Evolutionary conservation across 169 alveolate genomes (phyloP).

Genomic region (Plasmodium inui): DNA sequence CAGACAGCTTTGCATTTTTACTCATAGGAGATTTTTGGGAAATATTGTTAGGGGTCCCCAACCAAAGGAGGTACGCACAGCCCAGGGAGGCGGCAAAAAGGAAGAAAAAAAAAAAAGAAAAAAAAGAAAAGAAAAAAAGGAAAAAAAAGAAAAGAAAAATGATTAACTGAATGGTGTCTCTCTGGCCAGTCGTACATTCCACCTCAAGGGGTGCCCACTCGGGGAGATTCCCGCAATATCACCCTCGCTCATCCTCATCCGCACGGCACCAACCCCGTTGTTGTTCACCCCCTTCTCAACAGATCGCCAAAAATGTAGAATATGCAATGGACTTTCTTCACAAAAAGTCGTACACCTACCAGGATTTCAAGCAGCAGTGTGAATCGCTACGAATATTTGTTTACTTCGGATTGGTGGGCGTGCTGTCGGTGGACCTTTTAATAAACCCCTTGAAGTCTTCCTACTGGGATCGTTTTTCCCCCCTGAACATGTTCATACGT

Average conservation of each 20-base stretch:
- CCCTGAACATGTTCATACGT: conserved; percentile 63
- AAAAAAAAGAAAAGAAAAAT: too few relatives aligned
- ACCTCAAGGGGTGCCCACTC: background rate
- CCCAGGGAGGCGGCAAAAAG: background rate
- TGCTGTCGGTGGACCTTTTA: conserved; percentile 76
- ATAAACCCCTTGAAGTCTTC: conserved; percentile 78
- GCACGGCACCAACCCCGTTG: background rate
- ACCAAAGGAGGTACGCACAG: conserved; percentile 30
- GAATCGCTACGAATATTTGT: conserved; percentile 81
- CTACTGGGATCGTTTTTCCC: conserved; percentile 80
- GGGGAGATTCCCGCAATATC: background rate
- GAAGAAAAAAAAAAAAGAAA: background rate
- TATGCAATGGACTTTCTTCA: conserved; percentile 80
- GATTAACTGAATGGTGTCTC: background rate
- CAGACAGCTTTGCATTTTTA: background rate
- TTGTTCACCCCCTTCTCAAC: background rate
- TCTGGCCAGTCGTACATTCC: background rate
- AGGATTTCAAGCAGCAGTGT: conserved; percentile 81
- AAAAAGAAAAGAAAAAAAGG: too few relatives aligned
- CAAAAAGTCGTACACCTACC: conserved; percentile 74
- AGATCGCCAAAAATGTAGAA: conserved; percentile 37
- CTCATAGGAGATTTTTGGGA: conserved; percentile 44
- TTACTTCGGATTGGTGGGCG: conserved; percentile 81
- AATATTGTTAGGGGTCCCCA: conserved; percentile 61
- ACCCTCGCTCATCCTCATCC: background rate